A percentile compares a stretch with the other conserved stretches of the same genome.
Conservation (phyloP, 2,329 filamentous ascomycete genomes). For the Pseudocercospora fuligena region DNA sequence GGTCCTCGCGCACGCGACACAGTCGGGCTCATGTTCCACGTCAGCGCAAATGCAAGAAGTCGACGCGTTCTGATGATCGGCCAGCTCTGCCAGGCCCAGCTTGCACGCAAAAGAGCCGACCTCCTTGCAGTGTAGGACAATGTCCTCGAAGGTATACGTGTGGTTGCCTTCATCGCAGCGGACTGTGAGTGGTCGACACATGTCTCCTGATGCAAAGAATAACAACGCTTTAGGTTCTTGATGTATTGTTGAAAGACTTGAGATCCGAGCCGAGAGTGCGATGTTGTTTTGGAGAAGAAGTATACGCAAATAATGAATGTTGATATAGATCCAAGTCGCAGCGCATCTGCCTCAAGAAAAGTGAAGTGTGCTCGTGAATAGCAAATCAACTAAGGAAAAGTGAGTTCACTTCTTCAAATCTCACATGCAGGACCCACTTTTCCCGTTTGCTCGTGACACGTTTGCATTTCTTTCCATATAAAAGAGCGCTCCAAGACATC, state of each 20-base stretch:
- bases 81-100: conserved; percentile 10
- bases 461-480: background rate
- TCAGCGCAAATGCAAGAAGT: conserved; percentile 22
- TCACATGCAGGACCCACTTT: conserved; percentile 9
- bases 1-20: background rate
- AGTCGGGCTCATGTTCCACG: background rate
- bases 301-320: background rate
- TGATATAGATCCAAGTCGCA: background rate
- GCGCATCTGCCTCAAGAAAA: background rate
- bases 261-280: background rate
- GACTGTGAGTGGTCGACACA: conserved; percentile 25
- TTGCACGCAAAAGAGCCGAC: conserved; percentile 17
- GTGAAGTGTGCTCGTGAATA: background rate
- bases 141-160: conserved; percentile 10
- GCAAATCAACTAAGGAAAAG: background rate
- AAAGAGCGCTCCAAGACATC: background rate
- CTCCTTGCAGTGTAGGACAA: conserved; percentile 21
- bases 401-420: background rate
- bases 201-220: background rate
- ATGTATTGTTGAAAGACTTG: background rate
- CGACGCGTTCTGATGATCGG: conserved; percentile 23
- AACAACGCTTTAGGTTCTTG: background rate
- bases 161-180: conserved; percentile 18
- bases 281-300: background rate
- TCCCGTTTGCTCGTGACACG: background rate